Evolutionary conservation across 768 basidiomycete species (phyloP), one percentile per base, ranked within the genome.

Genomic region (Gyrodon lividus): DNA sequence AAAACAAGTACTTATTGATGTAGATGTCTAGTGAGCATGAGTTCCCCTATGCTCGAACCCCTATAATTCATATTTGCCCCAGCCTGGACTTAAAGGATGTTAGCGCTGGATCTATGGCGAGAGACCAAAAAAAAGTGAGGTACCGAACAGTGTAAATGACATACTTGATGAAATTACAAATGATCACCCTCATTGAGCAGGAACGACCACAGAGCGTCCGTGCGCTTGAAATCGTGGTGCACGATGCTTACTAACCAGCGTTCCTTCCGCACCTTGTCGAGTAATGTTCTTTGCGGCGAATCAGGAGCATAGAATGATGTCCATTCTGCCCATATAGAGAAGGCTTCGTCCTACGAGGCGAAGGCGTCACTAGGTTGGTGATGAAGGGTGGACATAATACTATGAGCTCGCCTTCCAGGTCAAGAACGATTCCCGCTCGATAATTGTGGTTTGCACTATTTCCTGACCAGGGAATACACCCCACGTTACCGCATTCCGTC

Each of bases 401-500:
- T 26, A 13, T 37, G 59, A 10, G 24, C 78, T 44, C 41, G 94
- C 96, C 87, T 95, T 98, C 97, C 97, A 99, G 0, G 92, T 86
- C 31, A 91, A 71, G 77, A 99, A 99, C 13, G 92, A 96, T 64
- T 93, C 88, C 44, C 82, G 82, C 64, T 98, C 97, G 31, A 99
- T 98, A 58, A 98, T 93, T 0, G 97, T 99, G 5, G 96, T 91
- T 63, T 98, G 96, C 2, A 87, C 82, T 41, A 99, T 87, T 70
- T 99, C 97, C 65, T 97, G 90, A 0, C 92, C 97, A 0, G 94
- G 92, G 68, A 99, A 99, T 6, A 98, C 87, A 50, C 95, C 97
- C 97, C 97, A 99, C 1, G 97, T 99, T 6, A 99, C 97, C 0
- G 94, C 95, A 68, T 98, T 98, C 50, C 90, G 81, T 13, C 83